Conservation (phyloP, 1,284 basidiomycete genomes). For the Schizophyllum commune region DNA sequence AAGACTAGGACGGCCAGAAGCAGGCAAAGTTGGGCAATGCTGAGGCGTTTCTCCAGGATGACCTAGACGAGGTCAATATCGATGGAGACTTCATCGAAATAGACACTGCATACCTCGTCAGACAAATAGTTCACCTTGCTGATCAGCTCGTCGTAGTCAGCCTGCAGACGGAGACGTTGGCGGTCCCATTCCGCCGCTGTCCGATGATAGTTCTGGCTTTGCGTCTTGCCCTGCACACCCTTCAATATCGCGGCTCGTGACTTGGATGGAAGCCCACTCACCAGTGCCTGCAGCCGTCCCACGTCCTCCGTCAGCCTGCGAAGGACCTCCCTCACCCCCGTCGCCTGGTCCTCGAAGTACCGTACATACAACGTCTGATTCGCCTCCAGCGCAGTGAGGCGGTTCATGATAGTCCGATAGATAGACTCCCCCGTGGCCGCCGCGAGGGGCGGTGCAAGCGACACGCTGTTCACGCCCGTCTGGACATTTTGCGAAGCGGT, state of each 20-base stretch:
- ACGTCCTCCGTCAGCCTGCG: conserved; percentile 78
- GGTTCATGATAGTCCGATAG: conserved; percentile 94
- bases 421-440: conserved; percentile 79
- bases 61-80: conserved; percentile 37
- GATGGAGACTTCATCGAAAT: neutral
- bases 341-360: conserved; percentile 89
- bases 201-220: conserved; percentile 58
- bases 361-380: conserved; percentile 84
- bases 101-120: conserved; percentile 50
- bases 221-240: conserved; percentile 48
- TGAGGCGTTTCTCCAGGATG: conserved; percentile 74
- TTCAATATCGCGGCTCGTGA: conserved; percentile 3
- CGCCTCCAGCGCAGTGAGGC: conserved; percentile 77
- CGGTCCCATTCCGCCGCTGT: conserved; percentile 65
- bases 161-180: conserved; percentile 58
- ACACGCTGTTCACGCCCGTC: neutral
- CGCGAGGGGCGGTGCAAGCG: neutral
- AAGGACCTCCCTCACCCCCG: conserved; percentile 70
- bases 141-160: conserved; percentile 61
- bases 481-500: neutral
- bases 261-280: conserved; percentile 30
- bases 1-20: conserved; percentile 76
- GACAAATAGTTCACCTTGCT: conserved; percentile 63
- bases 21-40: conserved; percentile 76
- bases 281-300: conserved; percentile 67